These are phyloP conservation scores for Mucor piriformis DNA, from an alignment of 371 early-diverging fungal genomes.

Conservation along the genomic window DNA sequence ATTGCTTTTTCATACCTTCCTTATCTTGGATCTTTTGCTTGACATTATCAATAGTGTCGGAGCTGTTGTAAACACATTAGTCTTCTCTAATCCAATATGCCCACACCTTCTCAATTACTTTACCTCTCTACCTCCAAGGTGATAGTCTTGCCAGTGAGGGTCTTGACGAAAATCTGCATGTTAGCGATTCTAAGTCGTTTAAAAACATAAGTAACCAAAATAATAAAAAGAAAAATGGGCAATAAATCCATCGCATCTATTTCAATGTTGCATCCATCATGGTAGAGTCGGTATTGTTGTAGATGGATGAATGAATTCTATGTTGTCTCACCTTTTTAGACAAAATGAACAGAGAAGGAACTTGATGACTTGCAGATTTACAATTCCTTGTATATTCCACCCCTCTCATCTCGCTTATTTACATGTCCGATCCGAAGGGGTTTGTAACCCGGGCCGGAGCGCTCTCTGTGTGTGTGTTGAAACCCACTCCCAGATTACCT, in stretches of 20 bases:
- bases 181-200: slow-evolving; percentile 21
- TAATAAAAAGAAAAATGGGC: neutral
- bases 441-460: neutral
- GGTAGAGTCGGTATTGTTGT: neutral
- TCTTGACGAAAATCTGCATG: slow-evolving; percentile 89
- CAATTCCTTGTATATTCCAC: slow-evolving; percentile 1
- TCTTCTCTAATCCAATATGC: neutral
- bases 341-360: slow-evolving; percentile 37
- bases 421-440: neutral
- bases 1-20: slow-evolving; percentile 60
- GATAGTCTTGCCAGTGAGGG: slow-evolving; percentile 90
- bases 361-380: neutral
- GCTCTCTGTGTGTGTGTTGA: too few relatives aligned
- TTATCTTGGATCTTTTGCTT: slow-evolving; percentile 98
- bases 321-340: slow-evolving; percentile 26
- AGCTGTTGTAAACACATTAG: slow-evolving; percentile 33
- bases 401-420: neutral
- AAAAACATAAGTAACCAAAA: neutral
- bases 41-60: slow-evolving; percentile 69
- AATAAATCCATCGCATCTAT: slow-evolving; percentile 1
- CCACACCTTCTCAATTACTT: neutral
- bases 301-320: slow-evolving; percentile 21
- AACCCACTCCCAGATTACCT: too few relatives aligned
- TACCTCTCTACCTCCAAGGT: slow-evolving; percentile 92
- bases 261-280: neutral